Percentiles rank a stretch among this genome's conserved stretches.
Conservation (phyloP, 179 eudicot genomes). For the Camellia oleifera region DNA sequence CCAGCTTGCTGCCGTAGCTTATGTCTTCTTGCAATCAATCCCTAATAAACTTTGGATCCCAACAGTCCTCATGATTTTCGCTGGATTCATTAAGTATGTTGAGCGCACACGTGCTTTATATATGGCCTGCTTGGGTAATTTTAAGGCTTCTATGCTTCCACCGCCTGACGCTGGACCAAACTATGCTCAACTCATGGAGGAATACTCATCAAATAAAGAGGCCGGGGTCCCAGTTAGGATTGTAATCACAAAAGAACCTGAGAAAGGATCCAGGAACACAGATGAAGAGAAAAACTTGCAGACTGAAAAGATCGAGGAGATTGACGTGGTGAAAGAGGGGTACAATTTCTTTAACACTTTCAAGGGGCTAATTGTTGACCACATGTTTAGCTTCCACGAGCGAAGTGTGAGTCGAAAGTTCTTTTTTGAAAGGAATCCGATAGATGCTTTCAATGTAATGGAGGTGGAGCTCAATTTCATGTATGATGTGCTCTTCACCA, state of each 20-base stretch:
- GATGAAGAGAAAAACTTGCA: background rate
- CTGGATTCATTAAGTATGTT: slow-evolving; percentile 29
- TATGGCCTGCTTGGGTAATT: slow-evolving; percentile 22
- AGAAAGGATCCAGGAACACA: background rate
- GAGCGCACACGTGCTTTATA: slow-evolving; percentile 32
- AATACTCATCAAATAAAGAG: slow-evolving; percentile 9
- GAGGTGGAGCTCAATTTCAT: slow-evolving; percentile 33
- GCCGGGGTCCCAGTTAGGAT: slow-evolving; percentile 9
- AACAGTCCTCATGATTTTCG: slow-evolving; percentile 20
- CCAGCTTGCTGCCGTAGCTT: slow-evolving; percentile 22
- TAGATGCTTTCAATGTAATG: slow-evolving; percentile 19
- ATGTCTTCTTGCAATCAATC: slow-evolving; percentile 24
- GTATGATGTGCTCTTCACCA: slow-evolving; percentile 34
- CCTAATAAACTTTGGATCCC: slow-evolving; percentile 20
- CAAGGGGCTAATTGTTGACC: slow-evolving; percentile 29
- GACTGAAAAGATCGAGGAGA: background rate
- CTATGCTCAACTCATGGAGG: slow-evolving; percentile 23
- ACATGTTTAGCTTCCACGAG: slow-evolving; percentile 25
- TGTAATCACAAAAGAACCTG: background rate
- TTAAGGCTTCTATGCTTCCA: slow-evolving; percentile 7
- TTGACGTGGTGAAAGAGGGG: slow-evolving; percentile 4
- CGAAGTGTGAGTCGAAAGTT: slow-evolving; percentile 14
- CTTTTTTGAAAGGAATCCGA: background rate
- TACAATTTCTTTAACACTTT: slow-evolving; percentile 15
- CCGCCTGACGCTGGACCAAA: slow-evolving; percentile 29